Evolutionary conservation across 768 basidiomycete genomes (phyloP), one percentile per base, ranked within the genome.

Genomic region (Suillus subluteus): DNA sequence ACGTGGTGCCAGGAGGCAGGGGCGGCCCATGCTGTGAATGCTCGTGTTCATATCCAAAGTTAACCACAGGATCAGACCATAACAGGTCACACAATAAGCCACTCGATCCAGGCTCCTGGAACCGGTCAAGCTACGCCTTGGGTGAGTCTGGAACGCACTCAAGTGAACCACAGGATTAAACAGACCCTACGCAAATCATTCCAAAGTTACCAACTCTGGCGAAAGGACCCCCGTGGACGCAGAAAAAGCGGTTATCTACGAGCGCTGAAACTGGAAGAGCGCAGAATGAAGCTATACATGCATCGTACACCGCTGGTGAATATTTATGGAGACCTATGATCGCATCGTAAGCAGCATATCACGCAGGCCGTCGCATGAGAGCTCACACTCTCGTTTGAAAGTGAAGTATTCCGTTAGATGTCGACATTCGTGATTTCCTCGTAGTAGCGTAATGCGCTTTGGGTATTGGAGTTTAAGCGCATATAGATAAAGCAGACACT

Each of bases 321-420:
- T 97, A 98, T 78, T 97, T 98, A 81, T 95, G 95, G 68, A 94
- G 84, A 76, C 93, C 93, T 95, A 38, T 26, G 13, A 37, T 56
- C 56, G 8, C 26, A 44, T 61, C 48, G 65, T 58, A 23, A 65
- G 61, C 21, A 32, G 23, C 35, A 23, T 11, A 52, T 65, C 26
- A 67, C 68, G 6, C 40, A 62, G 63, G 58, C n/a, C 41, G 58
- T 35, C 70, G 40, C 58, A 40, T 78, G 89, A 43, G 26, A 30
- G 11, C 59, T 79, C 72, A 96, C 91, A 92, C 91, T 99, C 97
- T 68, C 94, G 91, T 81, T 95, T 96, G 83, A 99, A 99, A 11
- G 97, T 98, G 75, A 98, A 98, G 77, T 96, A 98, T 79, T 96
- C 95, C 2, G 97, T 99, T 58, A 99, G 82, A 80, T 99, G 96